Evolutionary conservation across 352 stramenopile species (phyloP).

Genomic region (Phytophthora pisi): DNA sequence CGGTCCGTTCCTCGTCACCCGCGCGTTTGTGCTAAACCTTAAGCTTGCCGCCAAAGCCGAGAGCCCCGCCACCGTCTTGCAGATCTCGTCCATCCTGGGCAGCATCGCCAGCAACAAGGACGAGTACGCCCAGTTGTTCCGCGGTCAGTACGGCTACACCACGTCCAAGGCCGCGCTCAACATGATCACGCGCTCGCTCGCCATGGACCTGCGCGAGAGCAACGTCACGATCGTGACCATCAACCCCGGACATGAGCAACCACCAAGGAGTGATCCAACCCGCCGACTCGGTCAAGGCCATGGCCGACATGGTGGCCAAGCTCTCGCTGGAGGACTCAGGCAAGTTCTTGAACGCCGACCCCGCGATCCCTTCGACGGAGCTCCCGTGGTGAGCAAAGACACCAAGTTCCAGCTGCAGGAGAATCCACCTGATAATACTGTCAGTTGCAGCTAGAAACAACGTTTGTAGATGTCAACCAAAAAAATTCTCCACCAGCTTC

Average conservation of each 20-base stretch:
- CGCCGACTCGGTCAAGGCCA: background rate
- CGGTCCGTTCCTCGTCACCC: slow-evolving; percentile 8
- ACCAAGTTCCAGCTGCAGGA: no score
- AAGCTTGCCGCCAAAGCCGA: slow-evolving; percentile 4
- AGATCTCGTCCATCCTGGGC: slow-evolving; percentile 7
- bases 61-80: background rate
- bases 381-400: slow-evolving; percentile 3
- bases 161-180: slow-evolving; percentile 14
- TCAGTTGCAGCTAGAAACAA: no score
- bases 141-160: slow-evolving; percentile 10
- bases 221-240: slow-evolving; percentile 6
- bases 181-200: slow-evolving; percentile 13
- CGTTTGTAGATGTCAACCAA: background rate
- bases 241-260: slow-evolving; percentile 15
- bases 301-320: slow-evolving; percentile 7
- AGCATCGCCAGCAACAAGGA: slow-evolving; percentile 12
- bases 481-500: background rate
- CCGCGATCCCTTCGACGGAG: slow-evolving; percentile 2
- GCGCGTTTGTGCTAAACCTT: slow-evolving; percentile 7
- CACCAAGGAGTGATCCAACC: slow-evolving; percentile 7
- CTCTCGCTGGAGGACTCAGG: slow-evolving; percentile 1
- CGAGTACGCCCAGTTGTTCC: slow-evolving; percentile 10
- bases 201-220: slow-evolving; percentile 10
- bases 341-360: slow-evolving; percentile 6
- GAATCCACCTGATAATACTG: no score